Conservation (phyloP, 495 filamentous ascomycete genomes). For the Trichoderma parareesei region DNA sequence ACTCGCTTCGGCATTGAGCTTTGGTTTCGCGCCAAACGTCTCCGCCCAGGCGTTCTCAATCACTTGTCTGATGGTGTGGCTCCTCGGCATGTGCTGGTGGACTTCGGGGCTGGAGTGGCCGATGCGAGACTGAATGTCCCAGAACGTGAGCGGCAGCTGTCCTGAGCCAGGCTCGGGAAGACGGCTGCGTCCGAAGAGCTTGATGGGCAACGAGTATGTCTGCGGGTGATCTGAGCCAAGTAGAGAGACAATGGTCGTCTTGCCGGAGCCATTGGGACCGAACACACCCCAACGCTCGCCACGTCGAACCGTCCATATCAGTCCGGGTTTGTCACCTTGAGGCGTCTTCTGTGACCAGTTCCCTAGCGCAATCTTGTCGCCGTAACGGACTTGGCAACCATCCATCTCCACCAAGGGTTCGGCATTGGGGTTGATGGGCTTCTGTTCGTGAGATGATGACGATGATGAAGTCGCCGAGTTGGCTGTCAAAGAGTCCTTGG, state of each 20-base stretch:
- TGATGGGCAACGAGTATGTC: conserved; percentile 80
- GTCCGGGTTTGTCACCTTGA: conserved; percentile 42
- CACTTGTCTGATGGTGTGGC: conserved; percentile 63
- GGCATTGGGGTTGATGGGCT: conserved; percentile 8
- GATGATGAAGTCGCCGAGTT: background rate
- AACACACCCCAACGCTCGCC: conserved; percentile 88
- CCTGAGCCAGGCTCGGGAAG: conserved; percentile 60
- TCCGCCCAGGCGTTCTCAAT: conserved; percentile 85
- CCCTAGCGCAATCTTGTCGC: conserved; percentile 65
- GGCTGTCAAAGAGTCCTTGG: conserved; percentile 16
- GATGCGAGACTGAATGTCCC: conserved; percentile 82
- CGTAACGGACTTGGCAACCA: conserved; percentile 71
- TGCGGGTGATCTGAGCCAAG: conserved; percentile 95
- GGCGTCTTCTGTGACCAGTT: conserved; percentile 60
- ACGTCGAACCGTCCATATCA: conserved; percentile 74
- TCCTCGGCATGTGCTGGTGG: conserved; percentile 81
- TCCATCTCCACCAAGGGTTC: conserved; percentile 80
- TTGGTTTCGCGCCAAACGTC: conserved; percentile 66
- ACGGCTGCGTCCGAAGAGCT: conserved; percentile 72
- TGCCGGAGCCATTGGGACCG: conserved; percentile 83
- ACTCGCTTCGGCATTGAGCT: conserved; percentile 45
- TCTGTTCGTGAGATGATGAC: background rate
- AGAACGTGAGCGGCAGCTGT: conserved; percentile 70
- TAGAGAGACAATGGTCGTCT: conserved; percentile 86
- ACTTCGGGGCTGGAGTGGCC: conserved; percentile 92